These are phyloP conservation scores for Oryza australiensis DNA, from an alignment of 176 grass and related monocot species.

Conservation along the genomic window DNA sequence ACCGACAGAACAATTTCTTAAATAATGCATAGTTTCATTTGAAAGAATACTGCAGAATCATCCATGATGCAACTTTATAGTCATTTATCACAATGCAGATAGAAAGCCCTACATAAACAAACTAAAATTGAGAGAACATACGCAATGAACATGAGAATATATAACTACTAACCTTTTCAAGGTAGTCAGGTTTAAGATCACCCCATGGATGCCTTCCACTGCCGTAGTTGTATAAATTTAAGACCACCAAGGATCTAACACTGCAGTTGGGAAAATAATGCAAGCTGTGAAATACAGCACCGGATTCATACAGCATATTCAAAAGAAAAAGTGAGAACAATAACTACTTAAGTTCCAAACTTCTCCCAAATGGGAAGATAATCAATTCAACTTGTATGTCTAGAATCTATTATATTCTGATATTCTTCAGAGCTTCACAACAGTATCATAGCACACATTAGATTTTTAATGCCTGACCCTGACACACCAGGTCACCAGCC, in stretches of 20 bases:
- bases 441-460: neutral
- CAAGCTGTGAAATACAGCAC: neutral
- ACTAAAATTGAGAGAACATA: constrained; percentile 18
- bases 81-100: neutral
- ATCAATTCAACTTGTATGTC: neutral
- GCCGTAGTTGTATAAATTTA: constrained; percentile 85
- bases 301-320: neutral
- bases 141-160: neutral
- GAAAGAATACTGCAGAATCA: neutral
- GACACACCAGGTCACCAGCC: neutral
- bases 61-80: neutral
- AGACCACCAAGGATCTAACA: constrained; percentile 80
- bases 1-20: neutral
- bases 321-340: constrained; percentile 5
- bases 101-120: constrained; percentile 4
- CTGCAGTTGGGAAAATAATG: constrained; percentile 42
- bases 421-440: neutral
- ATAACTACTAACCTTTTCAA: constrained; percentile 68
- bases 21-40: neutral
- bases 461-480: neutral
- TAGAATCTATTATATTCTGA: neutral
- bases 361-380: constrained; percentile 5
- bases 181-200: constrained; percentile 86
- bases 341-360: constrained; percentile 5
- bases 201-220: constrained; percentile 98